Base-by-base conservation (phyloP, 2,329 filamentous ascomycete genomes). In the Emericellopsis cladophorae region DNA sequence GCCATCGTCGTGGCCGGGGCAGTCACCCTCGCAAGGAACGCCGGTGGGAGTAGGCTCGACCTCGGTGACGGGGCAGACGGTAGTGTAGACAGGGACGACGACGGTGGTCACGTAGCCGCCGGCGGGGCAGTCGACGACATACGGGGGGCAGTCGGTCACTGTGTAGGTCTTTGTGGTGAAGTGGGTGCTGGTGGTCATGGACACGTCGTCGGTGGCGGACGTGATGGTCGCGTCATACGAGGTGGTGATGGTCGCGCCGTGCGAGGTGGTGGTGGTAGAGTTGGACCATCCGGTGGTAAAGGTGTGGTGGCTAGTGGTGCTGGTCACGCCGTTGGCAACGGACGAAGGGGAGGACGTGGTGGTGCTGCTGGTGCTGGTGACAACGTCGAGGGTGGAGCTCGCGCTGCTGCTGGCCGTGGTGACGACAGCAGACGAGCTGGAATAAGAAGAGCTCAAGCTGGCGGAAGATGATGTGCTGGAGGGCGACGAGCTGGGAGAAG, bases 81-180 rank as follows among this genome's bases (percentile, higher is more conserved):
- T 70, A 10, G 66, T 70, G 48, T 62, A 67, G 32, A 66, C 36
- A 23, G 62, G 48, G 26, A 70, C 56, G 2, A 54, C 54, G 46
- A 64, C 56, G 4, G 65, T 67, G 14, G 57, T 60, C 31, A 65
- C 55, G 29, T 57, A 50, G 31, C 54, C 49, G 29, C 51, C 51
- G 2, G 45, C 54, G 10, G 62, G 60, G 50, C 62, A 66, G 57
- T 62, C 51, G 29, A 50, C 53, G 4, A 66, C 55, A 14, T 52
- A 51, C 14, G 72, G 60, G 37, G 64, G 66, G 56, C 74, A 78
- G 33, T 67, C 68, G 51, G 68, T 76, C 56, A 76, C 62, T 48
- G 74, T 79, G 46, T 71, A 64, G 46, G 74, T 51, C 12, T 48
- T 48, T 15, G 60, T 66, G 39, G 57, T 58, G 51, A 56, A 65